Percentiles rank a stretch among this genome's conserved stretches.
phyloP scores from a whole-genome alignment of 148 eudicot species.

The Rhododendron williamsianum region DNA sequence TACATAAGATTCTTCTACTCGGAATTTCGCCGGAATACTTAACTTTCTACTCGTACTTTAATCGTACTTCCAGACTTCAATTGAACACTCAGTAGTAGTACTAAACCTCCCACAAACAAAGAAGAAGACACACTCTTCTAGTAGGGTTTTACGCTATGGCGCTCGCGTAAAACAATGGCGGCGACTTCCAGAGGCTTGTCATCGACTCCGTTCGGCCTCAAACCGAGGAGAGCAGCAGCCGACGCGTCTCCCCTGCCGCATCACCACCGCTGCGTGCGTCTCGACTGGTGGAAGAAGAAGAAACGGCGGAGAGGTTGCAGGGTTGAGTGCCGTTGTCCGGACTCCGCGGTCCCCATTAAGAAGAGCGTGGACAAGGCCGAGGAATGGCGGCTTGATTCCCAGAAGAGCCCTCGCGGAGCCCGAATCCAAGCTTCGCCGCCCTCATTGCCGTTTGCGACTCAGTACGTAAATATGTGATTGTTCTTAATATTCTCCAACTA shows the following conservation, averaged over 20 bases:
- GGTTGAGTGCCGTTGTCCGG: conserved; percentile 33
- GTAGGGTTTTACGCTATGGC: conserved; percentile 17
- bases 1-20: not conserved
- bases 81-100: not conserved
- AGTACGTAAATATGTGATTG: conserved; percentile 18
- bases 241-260: conserved; percentile 14
- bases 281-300: conserved; percentile 10
- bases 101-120: not conserved
- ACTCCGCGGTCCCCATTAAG: conserved; percentile 27
- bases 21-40: not conserved
- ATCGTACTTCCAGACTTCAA: not conserved
- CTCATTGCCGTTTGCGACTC: conserved; percentile 57
- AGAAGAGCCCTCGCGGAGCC: conserved; percentile 25
- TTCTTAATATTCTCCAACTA: not conserved
- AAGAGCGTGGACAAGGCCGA: conserved; percentile 36
- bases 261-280: not conserved
- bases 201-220: conserved; percentile 34
- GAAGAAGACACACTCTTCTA: not conserved
- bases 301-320: conserved; percentile 16
- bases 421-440: conserved; percentile 56
- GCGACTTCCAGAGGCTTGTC: conserved; percentile 46
- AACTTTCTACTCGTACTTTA: not conserved
- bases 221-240: conserved; percentile 12
- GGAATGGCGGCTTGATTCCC: conserved; percentile 41
- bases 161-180: conserved; percentile 29